phyloP scores from a whole-genome alignment of 2,329 filamentous ascomycete genomes.

The Xylariaceae sp. region DNA sequence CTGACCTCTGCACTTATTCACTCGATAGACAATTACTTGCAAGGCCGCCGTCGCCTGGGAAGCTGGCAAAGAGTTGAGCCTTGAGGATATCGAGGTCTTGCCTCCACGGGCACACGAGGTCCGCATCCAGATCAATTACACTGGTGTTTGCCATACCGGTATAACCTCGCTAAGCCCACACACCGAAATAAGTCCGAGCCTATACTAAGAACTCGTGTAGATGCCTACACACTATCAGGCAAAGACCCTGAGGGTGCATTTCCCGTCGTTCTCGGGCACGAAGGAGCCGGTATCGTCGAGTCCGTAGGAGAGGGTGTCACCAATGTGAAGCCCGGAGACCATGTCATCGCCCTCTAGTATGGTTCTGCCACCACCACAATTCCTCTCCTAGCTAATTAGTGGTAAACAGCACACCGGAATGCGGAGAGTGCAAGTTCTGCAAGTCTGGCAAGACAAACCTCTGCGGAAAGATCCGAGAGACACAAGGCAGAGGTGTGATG shows the following conservation, averaged over 20 bases:
- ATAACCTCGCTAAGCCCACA: conserved; percentile 40
- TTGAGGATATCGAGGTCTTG: conserved; percentile 92
- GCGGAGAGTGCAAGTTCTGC: conserved; percentile 99
- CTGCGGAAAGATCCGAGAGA: conserved; percentile 97
- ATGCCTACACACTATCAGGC: conserved; percentile 93
- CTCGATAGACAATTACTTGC: conserved; percentile 83
- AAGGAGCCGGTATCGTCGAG: conserved; percentile 91
- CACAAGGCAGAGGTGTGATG: conserved; percentile 95
- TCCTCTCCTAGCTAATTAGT: conserved; percentile 25
- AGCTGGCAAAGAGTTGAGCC: conserved; percentile 83
- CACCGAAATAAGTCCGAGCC: conserved; percentile 41
- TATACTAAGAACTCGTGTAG: conserved; percentile 50
- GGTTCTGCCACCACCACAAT: background rate
- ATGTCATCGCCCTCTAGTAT: conserved; percentile 88
- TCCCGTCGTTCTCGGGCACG: conserved; percentile 87
- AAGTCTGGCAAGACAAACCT: conserved; percentile 99
- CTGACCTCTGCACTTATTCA: conserved; percentile 12
- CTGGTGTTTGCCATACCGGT: conserved; percentile 98
- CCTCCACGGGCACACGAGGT: conserved; percentile 93
- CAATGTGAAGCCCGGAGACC: conserved; percentile 90
- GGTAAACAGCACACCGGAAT: conserved; percentile 82
- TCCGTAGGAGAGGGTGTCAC: conserved; percentile 95
- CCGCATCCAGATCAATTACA: conserved; percentile 96
- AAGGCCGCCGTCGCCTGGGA: conserved; percentile 99
- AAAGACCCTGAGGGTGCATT: conserved; percentile 97